Base-by-base conservation (phyloP, 2,329 filamentous ascomycete species). In the Cryoendolithus antarcticus region DNA sequence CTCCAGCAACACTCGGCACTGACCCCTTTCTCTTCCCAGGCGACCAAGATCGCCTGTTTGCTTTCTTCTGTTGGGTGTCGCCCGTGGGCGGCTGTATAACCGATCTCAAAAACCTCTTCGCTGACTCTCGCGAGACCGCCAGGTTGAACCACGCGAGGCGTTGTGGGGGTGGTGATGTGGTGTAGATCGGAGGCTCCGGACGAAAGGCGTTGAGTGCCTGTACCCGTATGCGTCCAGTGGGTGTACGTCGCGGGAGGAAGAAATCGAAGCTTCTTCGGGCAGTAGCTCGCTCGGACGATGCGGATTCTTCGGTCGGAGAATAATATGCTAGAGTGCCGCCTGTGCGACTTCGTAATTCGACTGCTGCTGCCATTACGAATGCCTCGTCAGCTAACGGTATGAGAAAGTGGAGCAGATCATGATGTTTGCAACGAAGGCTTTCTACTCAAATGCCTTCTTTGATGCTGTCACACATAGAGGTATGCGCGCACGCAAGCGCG, bases 101-200 rank as follows among this genome's bases (percentile, higher is more conserved):
- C 12, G 65, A 64, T 13, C 63, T 60, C 38, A 71, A 55, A 53
- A 69, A 67, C 38, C 66, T 62, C 58, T 67, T 67, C 5, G 66
- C 67, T 60, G 64, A 63, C 38, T 67, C 62, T 40, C 62, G 60
- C 46, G 64, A 64, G 50, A 61, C 64, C 59, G 66, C 67, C 67
- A 72, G 64, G 55, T 67, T 66, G 61, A 63, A 55, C 11, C 19
- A 30, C 8, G 38, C 9, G 10, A 27, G 15, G 7, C 33, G 28
- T 21, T 35, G 35, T 34, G 37, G 37, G 19, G 6, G 24, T 29
- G 35, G 34, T 33, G 40, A 32, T 32, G 27, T 15, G n/a, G 30
- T 11, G 4, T 33, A 33, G 29, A 10, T 29, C 21, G 39, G 30
- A 12, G 34, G 39, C 8, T 38, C 35, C 7, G 40, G 40, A 15